A percentile compares a stretch with the other conserved stretches of the same genome.
These are phyloP conservation scores for Ophiostoma ulmi DNA, from an alignment of 2,329 filamentous ascomycete genomes.

Conservation along the genomic window DNA sequence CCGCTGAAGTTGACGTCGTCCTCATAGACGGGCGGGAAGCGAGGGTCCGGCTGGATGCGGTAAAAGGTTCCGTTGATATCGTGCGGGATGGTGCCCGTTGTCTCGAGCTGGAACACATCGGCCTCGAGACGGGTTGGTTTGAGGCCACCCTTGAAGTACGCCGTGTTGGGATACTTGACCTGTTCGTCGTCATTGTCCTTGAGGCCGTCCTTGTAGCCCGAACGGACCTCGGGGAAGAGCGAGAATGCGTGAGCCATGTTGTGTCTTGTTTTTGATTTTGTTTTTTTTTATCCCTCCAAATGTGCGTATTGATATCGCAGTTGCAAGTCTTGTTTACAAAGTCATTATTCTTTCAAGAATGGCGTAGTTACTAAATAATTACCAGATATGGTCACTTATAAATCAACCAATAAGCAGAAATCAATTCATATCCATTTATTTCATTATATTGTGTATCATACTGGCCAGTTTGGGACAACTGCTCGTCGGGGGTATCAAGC, in stretches of 20 bases:
- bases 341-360: neutral
- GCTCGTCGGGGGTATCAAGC: conserved; percentile 1
- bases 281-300: neutral
- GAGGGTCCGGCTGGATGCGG: conserved; percentile 49
- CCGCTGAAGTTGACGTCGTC: conserved; percentile 43
- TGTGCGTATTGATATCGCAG: neutral
- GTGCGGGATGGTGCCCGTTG: conserved; percentile 36
- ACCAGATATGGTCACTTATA: neutral
- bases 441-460: neutral
- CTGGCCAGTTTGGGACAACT: neutral
- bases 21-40: conserved; percentile 51
- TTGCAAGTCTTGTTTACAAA: neutral
- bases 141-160: conserved; percentile 27
- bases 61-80: conserved; percentile 46
- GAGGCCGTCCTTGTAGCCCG: conserved; percentile 28
- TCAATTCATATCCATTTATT: neutral
- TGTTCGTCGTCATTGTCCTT: conserved; percentile 24
- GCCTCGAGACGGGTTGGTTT: conserved; percentile 28
- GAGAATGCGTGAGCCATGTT: conserved; percentile 29
- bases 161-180: conserved; percentile 27
- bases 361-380: neutral
- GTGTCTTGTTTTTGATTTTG: neutral
- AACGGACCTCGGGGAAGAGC: conserved; percentile 27
- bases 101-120: conserved; percentile 29
- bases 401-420: neutral